A percentile compares a stretch with the other conserved stretches of the same genome.
phyloP scores from a whole-genome alignment of 495 filamentous ascomycete genomes.

The Astrothelium macrocarpum region DNA sequence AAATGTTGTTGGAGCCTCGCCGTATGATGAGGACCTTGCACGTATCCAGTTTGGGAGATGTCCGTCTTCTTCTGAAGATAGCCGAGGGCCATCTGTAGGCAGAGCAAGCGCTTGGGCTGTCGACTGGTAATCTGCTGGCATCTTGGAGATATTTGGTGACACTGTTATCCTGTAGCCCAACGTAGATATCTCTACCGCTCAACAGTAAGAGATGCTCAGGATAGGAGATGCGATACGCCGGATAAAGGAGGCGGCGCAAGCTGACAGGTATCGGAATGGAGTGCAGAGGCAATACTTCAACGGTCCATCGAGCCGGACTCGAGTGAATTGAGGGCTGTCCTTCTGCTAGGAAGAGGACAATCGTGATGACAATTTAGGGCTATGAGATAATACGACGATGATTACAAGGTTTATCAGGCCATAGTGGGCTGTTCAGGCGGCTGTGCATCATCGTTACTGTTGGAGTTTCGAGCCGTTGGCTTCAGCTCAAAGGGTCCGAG shows the following conservation, averaged over 20 bases:
- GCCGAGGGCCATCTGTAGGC: slow-evolving; percentile 37
- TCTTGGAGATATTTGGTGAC: neutral
- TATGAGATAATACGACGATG: neutral
- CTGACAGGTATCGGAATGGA: neutral
- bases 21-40: slow-evolving; percentile 25
- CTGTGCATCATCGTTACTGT: neutral
- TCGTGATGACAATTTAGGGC: neutral
- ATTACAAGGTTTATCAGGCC: neutral
- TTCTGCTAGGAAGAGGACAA: neutral
- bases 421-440: neutral
- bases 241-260: neutral
- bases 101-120: slow-evolving; percentile 57
- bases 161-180: neutral
- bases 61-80: slow-evolving; percentile 5
- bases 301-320: neutral
- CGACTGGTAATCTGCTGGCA: slow-evolving; percentile 38
- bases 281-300: neutral
- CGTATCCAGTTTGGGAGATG: slow-evolving; percentile 33
- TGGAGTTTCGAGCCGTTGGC: slow-evolving; percentile 3
- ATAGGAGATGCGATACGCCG: neutral
- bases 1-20: slow-evolving; percentile 21
- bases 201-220: neutral
- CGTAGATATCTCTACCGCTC: neutral
- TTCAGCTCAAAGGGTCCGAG: neutral
- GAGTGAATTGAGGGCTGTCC: neutral